phyloP scores from a whole-genome alignment of 2,329 filamentous ascomycete species.

The Colletotrichum phormii region DNA sequence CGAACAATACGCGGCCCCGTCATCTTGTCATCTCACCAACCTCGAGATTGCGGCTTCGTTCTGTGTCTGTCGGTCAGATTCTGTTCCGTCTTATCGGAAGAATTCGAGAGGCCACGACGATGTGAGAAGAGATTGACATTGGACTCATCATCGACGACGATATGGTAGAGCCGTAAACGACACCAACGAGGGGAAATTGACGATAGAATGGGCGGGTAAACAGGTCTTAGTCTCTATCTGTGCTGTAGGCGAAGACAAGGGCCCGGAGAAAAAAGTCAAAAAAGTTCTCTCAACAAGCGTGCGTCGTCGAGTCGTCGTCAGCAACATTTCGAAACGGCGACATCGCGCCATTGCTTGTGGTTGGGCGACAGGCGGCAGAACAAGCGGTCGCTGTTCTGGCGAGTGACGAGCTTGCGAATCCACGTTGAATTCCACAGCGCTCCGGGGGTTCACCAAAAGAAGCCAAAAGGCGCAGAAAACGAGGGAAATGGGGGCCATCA shows the following conservation, averaged over 20 bases:
- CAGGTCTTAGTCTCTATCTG: too few species aligned
- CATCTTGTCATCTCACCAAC: background rate
- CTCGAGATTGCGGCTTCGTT: background rate
- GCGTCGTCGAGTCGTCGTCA: slow-evolving; percentile 27
- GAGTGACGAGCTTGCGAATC: slow-evolving; percentile 25
- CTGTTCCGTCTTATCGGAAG: background rate
- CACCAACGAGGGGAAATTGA: background rate
- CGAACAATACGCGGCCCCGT: background rate
- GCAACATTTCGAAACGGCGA: slow-evolving; percentile 16
- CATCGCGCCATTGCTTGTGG: slow-evolving; percentile 11
- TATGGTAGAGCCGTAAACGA: background rate
- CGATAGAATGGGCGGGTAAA: background rate
- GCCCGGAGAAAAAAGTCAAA: background rate
- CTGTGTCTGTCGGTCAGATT: background rate
- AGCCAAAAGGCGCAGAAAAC: background rate
- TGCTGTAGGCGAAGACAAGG: background rate
- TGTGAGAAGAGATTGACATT: background rate
- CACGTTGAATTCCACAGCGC: slow-evolving; percentile 3
- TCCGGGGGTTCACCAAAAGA: background rate
- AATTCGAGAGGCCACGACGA: background rate
- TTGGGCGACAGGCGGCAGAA: slow-evolving; percentile 9
- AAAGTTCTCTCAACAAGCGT: background rate
- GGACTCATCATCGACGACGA: background rate
- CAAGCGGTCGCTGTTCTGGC: slow-evolving; percentile 13
- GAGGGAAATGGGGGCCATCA: background rate